Conservation (phyloP, 164 flowering plant genomes). For the Vitis cinerea region DNA sequence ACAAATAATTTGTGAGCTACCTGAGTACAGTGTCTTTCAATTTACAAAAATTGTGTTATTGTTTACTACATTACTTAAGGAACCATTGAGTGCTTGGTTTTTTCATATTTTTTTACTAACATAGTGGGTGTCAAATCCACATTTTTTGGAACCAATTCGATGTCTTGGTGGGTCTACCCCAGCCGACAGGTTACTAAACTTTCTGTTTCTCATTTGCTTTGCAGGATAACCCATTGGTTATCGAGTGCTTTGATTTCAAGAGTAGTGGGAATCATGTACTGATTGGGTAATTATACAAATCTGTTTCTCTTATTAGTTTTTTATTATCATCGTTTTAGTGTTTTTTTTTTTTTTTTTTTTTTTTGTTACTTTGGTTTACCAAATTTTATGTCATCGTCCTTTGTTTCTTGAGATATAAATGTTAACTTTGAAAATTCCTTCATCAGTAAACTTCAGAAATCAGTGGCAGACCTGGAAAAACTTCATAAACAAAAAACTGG, state of each 20-base stretch:
- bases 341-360: too few species aligned
- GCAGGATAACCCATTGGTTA: slow-evolving; percentile 82
- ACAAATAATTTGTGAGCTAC: not conserved
- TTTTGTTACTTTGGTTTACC: not conserved
- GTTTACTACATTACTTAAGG: too few species aligned
- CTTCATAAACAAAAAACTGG: slow-evolving; percentile 53
- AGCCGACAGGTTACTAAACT: too few species aligned
- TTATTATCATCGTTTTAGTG: not conserved
- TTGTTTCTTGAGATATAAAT: not conserved
- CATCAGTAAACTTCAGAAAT: slow-evolving; percentile 69
- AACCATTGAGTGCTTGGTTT: too few species aligned
- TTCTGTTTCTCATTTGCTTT: not conserved
- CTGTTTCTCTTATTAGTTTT: not conserved
- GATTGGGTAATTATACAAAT: slow-evolving; percentile 64
- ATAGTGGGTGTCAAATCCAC: too few species aligned
- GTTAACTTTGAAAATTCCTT: not conserved
- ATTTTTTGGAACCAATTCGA: too few species aligned
- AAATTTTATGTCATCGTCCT: not conserved
- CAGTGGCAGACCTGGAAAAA: slow-evolving; percentile 61
- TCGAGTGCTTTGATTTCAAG: slow-evolving; percentile 93
- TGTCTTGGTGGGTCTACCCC: too few species aligned
- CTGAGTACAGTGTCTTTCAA: not conserved
- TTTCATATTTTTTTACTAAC: too few species aligned
- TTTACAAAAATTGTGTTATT: too few species aligned
- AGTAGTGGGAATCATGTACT: slow-evolving; percentile 69